phyloP scores from a whole-genome alignment of 1,284 basidiomycete genomes.

The Fomitopsis pinicola region DNA sequence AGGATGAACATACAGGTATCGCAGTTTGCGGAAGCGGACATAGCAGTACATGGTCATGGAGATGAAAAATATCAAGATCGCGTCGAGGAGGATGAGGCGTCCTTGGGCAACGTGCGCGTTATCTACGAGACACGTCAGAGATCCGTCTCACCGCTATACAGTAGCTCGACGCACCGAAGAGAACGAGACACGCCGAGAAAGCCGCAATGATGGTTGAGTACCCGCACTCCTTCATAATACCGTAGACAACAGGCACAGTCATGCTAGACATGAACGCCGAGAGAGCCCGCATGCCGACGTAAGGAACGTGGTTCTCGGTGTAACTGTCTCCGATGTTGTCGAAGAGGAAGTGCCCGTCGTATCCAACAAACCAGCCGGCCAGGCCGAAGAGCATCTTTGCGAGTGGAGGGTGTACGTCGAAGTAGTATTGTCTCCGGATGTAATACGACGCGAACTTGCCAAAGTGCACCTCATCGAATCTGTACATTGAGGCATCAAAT shows the following conservation, averaged over 20 bases:
- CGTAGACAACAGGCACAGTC: constrained; percentile 89
- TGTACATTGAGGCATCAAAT: constrained; percentile 25
- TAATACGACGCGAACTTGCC: constrained; percentile 95
- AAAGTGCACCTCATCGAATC: constrained; percentile 97
- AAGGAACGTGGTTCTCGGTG: constrained; percentile 83
- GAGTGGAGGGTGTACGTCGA: constrained; percentile 98
- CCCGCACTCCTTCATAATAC: constrained; percentile 97
- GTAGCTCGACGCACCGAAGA: constrained; percentile 62
- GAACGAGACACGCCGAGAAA: constrained; percentile 81
- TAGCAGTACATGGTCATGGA: constrained; percentile 92
- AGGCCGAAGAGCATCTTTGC: constrained; percentile 92
- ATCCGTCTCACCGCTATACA: background rate
- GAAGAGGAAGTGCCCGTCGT: constrained; percentile 92
- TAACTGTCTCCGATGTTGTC: constrained; percentile 96
- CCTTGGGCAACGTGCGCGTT: constrained; percentile 96
- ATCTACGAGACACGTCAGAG: constrained; percentile 39
- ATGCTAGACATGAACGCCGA: constrained; percentile 89
- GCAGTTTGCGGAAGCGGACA: constrained; percentile 91
- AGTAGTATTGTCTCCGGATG: constrained; percentile 91
- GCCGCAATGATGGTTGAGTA: constrained; percentile 87
- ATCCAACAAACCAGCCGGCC: constrained; percentile 95
- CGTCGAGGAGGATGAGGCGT: constrained; percentile 94
- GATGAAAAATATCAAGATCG: constrained; percentile 95
- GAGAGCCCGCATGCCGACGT: constrained; percentile 88
- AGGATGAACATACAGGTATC: constrained; percentile 68